Base-by-base conservation (phyloP, 225 moss, liverwort and hornwort genomes). In the Marchantia polymorpha region DNA sequence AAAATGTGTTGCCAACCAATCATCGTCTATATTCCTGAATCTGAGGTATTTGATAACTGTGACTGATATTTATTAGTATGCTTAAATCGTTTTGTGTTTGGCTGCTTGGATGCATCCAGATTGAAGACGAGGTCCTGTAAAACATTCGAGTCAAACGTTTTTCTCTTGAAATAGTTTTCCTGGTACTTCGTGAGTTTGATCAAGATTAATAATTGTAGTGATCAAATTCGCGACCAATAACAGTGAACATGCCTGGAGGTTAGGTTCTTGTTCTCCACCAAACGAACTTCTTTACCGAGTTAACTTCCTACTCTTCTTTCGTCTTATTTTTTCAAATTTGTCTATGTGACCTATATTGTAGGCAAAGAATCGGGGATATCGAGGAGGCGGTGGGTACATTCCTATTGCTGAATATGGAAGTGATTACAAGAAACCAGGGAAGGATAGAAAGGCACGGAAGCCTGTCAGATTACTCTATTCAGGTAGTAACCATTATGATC, bases 401-500 rank as follows among this genome's bases (percentile, higher is more conserved):
- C 94, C 91, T 1, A 99, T 99, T 31, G 93, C 93, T 1, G 97
- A 99, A 72, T 99, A 99, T 64, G 97, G 97, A 14, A 65, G 80
- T 79, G 94, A 99, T 12, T 92, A 80, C 73, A 77, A 82, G 10
- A 91, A 84, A 55, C 79, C 92, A 81, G 78, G 73, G 12, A 88
- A 92, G 69, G 92, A 90, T n/a, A 93, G 90, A 72, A 95, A 92
- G 85, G 87, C 84, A 31, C 91, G 97, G 51, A 95, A 92, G 85
- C 92, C 95, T 78, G 95, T 99, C 22, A 89, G 92, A 78, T 89
- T 99, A 47, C 86, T 99, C 71, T 99, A 94, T 79, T 94, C 90
- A 81, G 94, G 97, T 81, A 90, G 97, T 84, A 95, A 99, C 82
- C 97, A 99, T 77, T 99, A 99, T 75, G 97, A 99, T 72, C 88